Evolutionary conservation across 2,329 filamentous ascomycete genomes (phyloP), one percentile per base, ranked within the genome.

Genomic region (Madurella fahalii): DNA sequence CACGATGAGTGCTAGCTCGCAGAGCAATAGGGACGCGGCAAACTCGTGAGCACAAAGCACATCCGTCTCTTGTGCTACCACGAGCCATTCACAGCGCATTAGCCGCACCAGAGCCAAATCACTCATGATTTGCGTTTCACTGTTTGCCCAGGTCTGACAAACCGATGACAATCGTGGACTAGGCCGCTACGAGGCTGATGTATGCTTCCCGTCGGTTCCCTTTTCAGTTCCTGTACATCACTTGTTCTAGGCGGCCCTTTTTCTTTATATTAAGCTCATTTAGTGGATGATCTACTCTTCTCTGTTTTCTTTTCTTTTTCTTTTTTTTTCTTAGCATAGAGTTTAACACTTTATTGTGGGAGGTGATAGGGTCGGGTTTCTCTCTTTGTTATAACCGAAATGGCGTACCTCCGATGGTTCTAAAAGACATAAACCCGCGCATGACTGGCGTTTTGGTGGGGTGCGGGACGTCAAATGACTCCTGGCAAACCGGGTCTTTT

Each of bases 21-120:
- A 92, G 74, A 96, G 92, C 76, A 90, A 86, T 80, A 83, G 89
- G 66, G 93, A 97, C 71, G 87, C 87, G 15, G 77, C 90, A 57
- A 92, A 93, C 71, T 84, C 82, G 65, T 86, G 72, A 47, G 12
- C 30, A 42, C 37, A 13, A 11, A 25, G 41, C 34, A 20, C 39
- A 42, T 45, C 31, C 40, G 40, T 44, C 41, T 16, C 41, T 16
- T 30, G 46, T 50, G 40, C 45, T 42, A 34, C 42, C 2, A 8
- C 32, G 41, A 42, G 54, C 17, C 16, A 17, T 32, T 30, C 20
- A 42, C 47, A 53, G 50, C 54, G 43, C 46, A 32, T 20, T 40
- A 17, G 31, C 51, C 17, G 45, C 47, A 41, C n/a, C 48, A 4
- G 39, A 31, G 47, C 18, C 37, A 5, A 49, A 25, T n/a, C 25